Percentiles rank a stretch among this genome's conserved stretches.
These are phyloP conservation scores for Myxozyma monticola DNA, from an alignment of 805 yeast species.

Conservation along the genomic window DNA sequence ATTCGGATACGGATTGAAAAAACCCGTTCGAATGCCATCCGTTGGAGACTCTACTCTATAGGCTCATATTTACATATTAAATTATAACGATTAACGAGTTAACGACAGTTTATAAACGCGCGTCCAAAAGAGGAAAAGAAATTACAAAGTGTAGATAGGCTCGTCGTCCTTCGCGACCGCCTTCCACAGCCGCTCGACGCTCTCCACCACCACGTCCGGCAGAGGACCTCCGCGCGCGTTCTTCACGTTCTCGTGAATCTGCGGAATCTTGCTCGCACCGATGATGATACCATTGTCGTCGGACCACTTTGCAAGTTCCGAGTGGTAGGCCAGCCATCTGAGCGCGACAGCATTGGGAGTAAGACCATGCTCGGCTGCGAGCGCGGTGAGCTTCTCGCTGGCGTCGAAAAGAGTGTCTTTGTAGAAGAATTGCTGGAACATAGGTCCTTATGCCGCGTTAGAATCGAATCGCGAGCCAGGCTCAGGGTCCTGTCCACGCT, in stretches of 20 bases:
- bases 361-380: slow-evolving; percentile 12
- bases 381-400: slow-evolving; percentile 13
- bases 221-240: slow-evolving; percentile 34
- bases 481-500: slow-evolving; percentile 24
- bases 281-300: slow-evolving; percentile 25
- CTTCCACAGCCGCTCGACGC: slow-evolving; percentile 35
- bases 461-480: slow-evolving; percentile 22
- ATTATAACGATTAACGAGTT: too few species aligned
- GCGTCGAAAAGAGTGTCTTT: slow-evolving; percentile 27
- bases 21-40: too few species aligned
- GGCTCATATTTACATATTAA: too few species aligned
- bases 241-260: slow-evolving; percentile 16
- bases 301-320: slow-evolving; percentile 11
- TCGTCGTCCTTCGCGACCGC: slow-evolving; percentile 18
- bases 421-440: slow-evolving; percentile 20
- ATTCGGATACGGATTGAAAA: too few species aligned
- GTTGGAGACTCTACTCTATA: too few species aligned
- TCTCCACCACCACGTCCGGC: slow-evolving; percentile 29
- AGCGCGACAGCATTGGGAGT: slow-evolving; percentile 24
- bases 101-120: too few species aligned
- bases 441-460: slow-evolving; percentile 18
- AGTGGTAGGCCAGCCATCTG: slow-evolving; percentile 26
- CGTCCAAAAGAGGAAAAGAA: too few species aligned
- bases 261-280: slow-evolving; percentile 23
- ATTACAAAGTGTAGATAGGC: neutral